Evolutionary conservation across 768 basidiomycete genomes (phyloP).

Genomic region (Boletus barrowsii): DNA sequence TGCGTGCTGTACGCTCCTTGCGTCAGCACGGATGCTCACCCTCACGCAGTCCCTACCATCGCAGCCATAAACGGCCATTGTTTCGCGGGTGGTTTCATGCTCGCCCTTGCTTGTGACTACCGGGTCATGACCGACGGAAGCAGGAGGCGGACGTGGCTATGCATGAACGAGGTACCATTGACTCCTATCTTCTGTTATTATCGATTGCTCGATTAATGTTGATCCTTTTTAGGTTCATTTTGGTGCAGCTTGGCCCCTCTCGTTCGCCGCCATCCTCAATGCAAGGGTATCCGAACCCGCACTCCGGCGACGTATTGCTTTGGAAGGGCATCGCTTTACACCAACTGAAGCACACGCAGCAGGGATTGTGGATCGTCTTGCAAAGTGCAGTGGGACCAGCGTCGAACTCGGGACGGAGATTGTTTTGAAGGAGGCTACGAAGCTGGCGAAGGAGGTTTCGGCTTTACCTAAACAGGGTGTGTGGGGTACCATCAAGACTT

Average conservation of each 20-base stretch:
- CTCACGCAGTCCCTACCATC: slow-evolving; percentile 63
- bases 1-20: slow-evolving; percentile 33
- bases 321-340: slow-evolving; percentile 80
- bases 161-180: slow-evolving; percentile 81
- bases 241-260: slow-evolving; percentile 75
- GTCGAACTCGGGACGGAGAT: slow-evolving; percentile 56
- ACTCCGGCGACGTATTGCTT: slow-evolving; percentile 65
- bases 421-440: slow-evolving; percentile 61
- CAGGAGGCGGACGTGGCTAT: slow-evolving; percentile 76
- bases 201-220: background rate
- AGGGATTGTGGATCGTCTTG: slow-evolving; percentile 68
- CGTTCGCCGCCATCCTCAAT: slow-evolving; percentile 60
- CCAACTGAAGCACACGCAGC: slow-evolving; percentile 63
- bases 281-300: slow-evolving; percentile 61
- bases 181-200: background rate
- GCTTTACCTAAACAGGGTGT: slow-evolving; percentile 55
- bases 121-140: slow-evolving; percentile 84
- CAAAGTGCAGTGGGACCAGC: slow-evolving; percentile 24
- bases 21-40: background rate
- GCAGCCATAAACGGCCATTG: slow-evolving; percentile 83
- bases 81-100: slow-evolving; percentile 80
- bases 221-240: slow-evolving; percentile 61
- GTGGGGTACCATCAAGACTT: slow-evolving; percentile 71
- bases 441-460: slow-evolving; percentile 54
- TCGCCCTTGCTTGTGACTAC: slow-evolving; percentile 83